Evolutionary conservation across 129 eudicot genomes (phyloP), one percentile per base, ranked within the genome.

Genomic region (Erigeron canadensis): DNA sequence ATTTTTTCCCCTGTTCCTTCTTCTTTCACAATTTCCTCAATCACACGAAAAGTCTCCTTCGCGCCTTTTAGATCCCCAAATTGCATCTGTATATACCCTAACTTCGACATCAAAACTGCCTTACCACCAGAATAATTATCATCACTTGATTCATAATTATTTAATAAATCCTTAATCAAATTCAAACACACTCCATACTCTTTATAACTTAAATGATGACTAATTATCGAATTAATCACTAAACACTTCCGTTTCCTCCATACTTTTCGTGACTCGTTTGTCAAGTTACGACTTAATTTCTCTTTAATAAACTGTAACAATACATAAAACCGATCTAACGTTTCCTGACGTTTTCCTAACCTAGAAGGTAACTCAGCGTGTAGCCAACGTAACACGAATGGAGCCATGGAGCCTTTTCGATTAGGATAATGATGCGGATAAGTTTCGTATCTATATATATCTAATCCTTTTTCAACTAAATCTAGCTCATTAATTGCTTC

Each of bases 31-130:
- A 79, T 28, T 1, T 76, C 73, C 59, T 90, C 97, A 39, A 88
- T 81, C 37, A 39, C 50, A 34, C 63, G 70, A 54, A 95, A 95
- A 2, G 88, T 82, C 18, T 61, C 75, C 56, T 74, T 86, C 0
- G 96, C 97, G 72, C 97, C 96, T 42, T 90, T 94, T 73, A 95
- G 39, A 81, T 95, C 97, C 66, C 99, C 99, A 11, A 76, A 90
- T 21, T 90, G 97, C 99, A 95, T 82, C 55, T 90, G 96, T 10
- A 90, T 78, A 53, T 84, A 90, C 41, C 99, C 99, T 28, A 90
- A 65, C 65, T 90, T 88, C 1, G 97, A 77, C 72, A 81, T 51
- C 80, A 88, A 50, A 0, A 42, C 65, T 3, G 80, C 83, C 21
- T 63, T 53, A 6, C 74, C 64, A 18, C 51, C 73, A 28, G n/a